Conservation (phyloP, 495 filamentous ascomycete species). For the Aspergillus nanangensis region DNA sequence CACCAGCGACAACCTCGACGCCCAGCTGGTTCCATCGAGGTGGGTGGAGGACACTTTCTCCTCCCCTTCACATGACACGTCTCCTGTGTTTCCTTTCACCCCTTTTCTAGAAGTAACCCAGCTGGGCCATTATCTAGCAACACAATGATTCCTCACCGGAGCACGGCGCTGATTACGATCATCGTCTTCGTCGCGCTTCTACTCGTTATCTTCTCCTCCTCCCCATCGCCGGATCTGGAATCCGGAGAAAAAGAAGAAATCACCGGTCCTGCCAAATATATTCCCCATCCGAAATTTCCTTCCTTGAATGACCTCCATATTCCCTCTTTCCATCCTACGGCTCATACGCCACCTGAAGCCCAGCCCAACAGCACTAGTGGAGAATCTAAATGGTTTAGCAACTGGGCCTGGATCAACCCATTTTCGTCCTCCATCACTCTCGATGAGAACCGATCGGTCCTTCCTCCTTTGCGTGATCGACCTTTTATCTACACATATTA, state of each 20-base stretch:
- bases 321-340: constrained; percentile 56
- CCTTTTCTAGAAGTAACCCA: no score
- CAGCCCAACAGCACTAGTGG: constrained; percentile 75
- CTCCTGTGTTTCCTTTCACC: no score
- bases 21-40: no score
- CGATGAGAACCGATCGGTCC: constrained; percentile 80
- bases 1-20: no score
- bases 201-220: constrained; percentile 43
- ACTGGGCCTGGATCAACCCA: constrained; percentile 84
- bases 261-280: constrained; percentile 26
- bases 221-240: constrained; percentile 26
- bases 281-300: constrained; percentile 40
- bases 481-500: constrained; percentile 92
- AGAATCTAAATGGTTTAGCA: constrained; percentile 77
- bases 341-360: constrained; percentile 76
- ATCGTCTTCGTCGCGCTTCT: constrained; percentile 41
- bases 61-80: no score
- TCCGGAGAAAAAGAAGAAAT: constrained; percentile 18
- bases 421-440: constrained; percentile 83
- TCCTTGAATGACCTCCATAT: constrained; percentile 32
- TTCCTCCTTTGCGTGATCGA: constrained; percentile 70
- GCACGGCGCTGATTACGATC: constrained; percentile 37
- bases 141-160: constrained; percentile 41
- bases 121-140: no score
- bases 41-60: no score